Base-by-base conservation (phyloP, 2,329 filamentous ascomycete species). In the Aspergillus uvarum region DNA sequence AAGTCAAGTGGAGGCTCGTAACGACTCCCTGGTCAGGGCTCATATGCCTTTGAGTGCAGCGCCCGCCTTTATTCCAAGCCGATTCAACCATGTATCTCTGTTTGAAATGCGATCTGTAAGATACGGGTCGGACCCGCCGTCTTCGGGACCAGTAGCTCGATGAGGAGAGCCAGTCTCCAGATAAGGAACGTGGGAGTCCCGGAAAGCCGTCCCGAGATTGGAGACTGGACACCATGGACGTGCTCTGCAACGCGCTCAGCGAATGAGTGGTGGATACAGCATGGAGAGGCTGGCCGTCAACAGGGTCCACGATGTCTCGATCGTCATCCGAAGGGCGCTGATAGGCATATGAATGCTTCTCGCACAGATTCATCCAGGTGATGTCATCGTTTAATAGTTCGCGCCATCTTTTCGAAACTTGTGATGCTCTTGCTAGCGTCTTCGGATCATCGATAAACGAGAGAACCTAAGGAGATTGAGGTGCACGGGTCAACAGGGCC, bases 361-460 rank as follows among this genome's bases (percentile, higher is more conserved):
- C 92, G 74, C 94, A 98, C 21, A 99, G 83, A 63, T 95, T 92
- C 80, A 96, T 97, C 95, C 95, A 99, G 1, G 95, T 96, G 78
- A 97, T 93, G 75, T 99, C 95, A 75, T 99, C 95, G 72, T 90
- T 94, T 53, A 99, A 83, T 7, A 99, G 83, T 76, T 97, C 93
- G 64, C 91, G 86, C 95, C 95, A 99, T 74, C 93, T 86, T 65
- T 88, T 88, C 56, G 95, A 99, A n/a, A 99, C 95, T 75, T 98
- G 94, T 5, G 94, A 96, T 55, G 95, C 91, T 73, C 95, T 86
- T 44, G 93, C 94, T 51, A 99, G 83, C 2, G 96, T 96, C 74
- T 93, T 95, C 1, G 95, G 93, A 72, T 99, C 95, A 71, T 99
- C 95, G 71, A 99, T 94, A 74, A 96, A 99, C 48, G 94, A 96